Evolutionary conservation across 1,139 yeast genomes (phyloP).

Genomic region (Nakaseomyces bracarensis): DNA sequence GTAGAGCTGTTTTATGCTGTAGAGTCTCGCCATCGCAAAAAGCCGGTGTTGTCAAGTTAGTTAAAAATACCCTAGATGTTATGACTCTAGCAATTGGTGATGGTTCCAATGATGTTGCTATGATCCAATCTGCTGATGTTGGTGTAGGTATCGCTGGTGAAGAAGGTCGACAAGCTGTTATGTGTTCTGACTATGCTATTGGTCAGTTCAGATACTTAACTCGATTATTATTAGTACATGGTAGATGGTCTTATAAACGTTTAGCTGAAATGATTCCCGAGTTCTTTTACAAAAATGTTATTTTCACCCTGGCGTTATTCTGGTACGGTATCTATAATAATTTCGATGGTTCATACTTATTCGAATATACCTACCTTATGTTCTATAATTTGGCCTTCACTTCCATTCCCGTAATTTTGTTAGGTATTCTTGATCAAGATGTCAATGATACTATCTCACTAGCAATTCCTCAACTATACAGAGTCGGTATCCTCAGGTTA

Average conservation of each 20-base stretch:
- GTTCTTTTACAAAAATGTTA: conserved; percentile 86
- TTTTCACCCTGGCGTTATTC: conserved; percentile 77
- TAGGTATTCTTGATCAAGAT: conserved; percentile 92
- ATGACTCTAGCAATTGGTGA: conserved; percentile 95
- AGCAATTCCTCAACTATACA: conserved; percentile 83
- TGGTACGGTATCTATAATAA: conserved; percentile 86
- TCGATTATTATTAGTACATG: conserved; percentile 77
- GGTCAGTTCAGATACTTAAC: conserved; percentile 88
- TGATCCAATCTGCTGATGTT: conserved; percentile 97
- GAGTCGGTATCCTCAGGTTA: conserved; percentile 69
- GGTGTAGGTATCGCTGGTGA: conserved; percentile 99
- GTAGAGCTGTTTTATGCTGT: conserved; percentile 90
- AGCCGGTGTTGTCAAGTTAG: conserved; percentile 90
- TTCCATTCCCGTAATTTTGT: conserved; percentile 81
- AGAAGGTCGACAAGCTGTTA: conserved; percentile 96
- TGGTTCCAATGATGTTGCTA: conserved; percentile 97
- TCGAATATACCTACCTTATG: conserved; percentile 87
- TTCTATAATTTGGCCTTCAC: conserved; percentile 93
- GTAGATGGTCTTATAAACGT: conserved; percentile 92
- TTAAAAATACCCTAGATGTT: conserved; percentile 68
- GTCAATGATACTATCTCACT: conserved; percentile 73
- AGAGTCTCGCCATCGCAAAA: conserved; percentile 97
- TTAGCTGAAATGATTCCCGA: conserved; percentile 90
- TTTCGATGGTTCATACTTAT: conserved; percentile 87
- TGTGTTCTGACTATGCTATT: conserved; percentile 94